Evolutionary conservation across 2,329 filamentous ascomycete species (phyloP), one percentile per base, ranked within the genome.

Genomic region (Monilinia laxa): DNA sequence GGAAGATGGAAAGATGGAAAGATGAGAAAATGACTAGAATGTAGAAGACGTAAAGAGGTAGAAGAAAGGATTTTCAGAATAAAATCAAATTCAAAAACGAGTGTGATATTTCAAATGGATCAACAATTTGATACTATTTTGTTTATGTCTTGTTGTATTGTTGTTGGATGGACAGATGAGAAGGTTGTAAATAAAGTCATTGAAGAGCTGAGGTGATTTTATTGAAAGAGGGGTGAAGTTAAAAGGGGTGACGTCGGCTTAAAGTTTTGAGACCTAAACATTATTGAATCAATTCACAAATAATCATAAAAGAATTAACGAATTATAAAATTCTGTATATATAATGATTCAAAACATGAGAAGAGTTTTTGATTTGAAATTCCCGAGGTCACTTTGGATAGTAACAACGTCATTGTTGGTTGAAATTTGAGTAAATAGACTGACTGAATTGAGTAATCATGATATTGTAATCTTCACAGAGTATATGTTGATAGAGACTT

Each of bases 61-160:
- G 28, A 23, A 23, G 12, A 23, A 1, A 18, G 18, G 14, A 7
- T 49, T 38, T 60, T 51, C 12, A 38, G n/a, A 25, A 51, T 38
- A 7, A n/a, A n/a, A 51, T 40, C 28, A 4, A 28, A 5, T 51
- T 51, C 45, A 38, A 62, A 60, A 62, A 60, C 7, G 58, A 62
- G 16, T 52, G 58, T 62, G 45, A 9, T 52, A 4, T 62, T 7
- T 60, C 45, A 62, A 62, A 38, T 62, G 23, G 58, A 40, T 62
- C 45, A 62, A 62, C 58, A 51, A 62, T 4, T 51, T 40, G 58
- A 62, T 49, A n/a, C 6, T 23, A 18, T 47, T 59, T 51, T 23
- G 20, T 60, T 51, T 51, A 7, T 35, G 11, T 18, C 35, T 28
- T 38, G 28, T 51, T 38, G n/a, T 18, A 10, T 51, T 60, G 20